These are phyloP conservation scores for Apiotrichum mycotoxinovorans DNA, from an alignment of 1,284 basidiomycete genomes.

Conservation along the genomic window DNA sequence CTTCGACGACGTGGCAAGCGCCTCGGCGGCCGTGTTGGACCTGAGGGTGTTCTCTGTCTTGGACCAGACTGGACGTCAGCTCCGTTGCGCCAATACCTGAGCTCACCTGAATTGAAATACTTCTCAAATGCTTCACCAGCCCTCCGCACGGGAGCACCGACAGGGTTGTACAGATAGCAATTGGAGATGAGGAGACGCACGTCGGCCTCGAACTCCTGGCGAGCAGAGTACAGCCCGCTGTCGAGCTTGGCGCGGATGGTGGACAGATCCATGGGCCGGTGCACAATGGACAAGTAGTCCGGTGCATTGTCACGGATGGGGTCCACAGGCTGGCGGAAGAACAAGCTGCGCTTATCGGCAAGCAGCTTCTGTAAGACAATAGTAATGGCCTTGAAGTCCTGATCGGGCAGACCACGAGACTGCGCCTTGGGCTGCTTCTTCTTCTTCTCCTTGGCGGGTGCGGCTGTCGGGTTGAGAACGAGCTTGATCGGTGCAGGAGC, in stretches of 20 bases:
- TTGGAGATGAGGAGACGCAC: constrained; percentile 85
- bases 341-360: constrained; percentile 28
- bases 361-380: constrained; percentile 75
- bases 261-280: constrained; percentile 90
- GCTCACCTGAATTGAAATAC: constrained; percentile 79
- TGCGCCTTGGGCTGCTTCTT: constrained; percentile 67
- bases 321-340: constrained; percentile 84
- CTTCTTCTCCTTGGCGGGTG: constrained; percentile 44
- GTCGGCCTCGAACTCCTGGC: constrained; percentile 79
- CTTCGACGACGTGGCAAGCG: neutral
- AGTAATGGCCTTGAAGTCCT: constrained; percentile 75
- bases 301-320: constrained; percentile 79
- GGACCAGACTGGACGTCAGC: constrained; percentile 30
- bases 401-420: constrained; percentile 71
- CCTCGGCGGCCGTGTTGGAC: constrained; percentile 13
- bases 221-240: constrained; percentile 73
- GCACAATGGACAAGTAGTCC: constrained; percentile 85
- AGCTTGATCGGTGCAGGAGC: constrained; percentile 42
- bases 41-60: constrained; percentile 41
- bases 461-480: constrained; percentile 33
- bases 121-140: constrained; percentile 72
- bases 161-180: constrained; percentile 78
- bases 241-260: constrained; percentile 86
- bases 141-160: constrained; percentile 69
- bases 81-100: neutral